phyloP scores from a whole-genome alignment of 805 yeast species.

The Hermanozyma aechmeae region DNA sequence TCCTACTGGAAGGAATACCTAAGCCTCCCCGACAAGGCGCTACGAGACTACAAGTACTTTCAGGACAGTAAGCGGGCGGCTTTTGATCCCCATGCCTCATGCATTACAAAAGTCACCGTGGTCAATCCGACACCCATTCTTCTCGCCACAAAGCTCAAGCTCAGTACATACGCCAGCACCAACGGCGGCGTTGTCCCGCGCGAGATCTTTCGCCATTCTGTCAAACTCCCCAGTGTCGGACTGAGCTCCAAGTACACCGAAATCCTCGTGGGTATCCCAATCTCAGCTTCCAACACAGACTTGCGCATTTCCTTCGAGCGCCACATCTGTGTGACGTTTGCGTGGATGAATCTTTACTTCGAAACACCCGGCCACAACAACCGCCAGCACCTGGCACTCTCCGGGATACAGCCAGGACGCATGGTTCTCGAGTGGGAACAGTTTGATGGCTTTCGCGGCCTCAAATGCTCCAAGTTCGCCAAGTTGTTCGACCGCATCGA shows the following conservation, averaged over 20 bases:
- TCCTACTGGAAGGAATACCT: constrained; percentile 36
- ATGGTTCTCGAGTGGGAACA: constrained; percentile 21
- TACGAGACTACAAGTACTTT: constrained; percentile 3
- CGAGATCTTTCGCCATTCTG: background rate
- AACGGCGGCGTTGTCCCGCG: background rate
- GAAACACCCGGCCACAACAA: constrained; percentile 5
- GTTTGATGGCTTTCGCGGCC: constrained; percentile 64
- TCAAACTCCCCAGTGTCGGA: background rate
- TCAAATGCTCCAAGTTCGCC: constrained; percentile 38
- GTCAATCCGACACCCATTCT: constrained; percentile 1
- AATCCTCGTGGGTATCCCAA: constrained; percentile 1
- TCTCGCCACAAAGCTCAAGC: background rate
- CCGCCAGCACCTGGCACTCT: no score
- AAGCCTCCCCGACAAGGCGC: constrained; percentile 2
- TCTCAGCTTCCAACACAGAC: constrained; percentile 7
- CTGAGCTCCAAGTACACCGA: background rate
- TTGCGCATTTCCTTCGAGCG: constrained; percentile 7
- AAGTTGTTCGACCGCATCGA: constrained; percentile 31
- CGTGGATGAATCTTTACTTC: constrained; percentile 25
- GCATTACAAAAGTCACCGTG: constrained; percentile 7
- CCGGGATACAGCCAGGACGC: background rate
- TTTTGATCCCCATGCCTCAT: constrained; percentile 3
- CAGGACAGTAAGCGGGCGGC: constrained; percentile 2
- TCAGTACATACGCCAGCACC: background rate
- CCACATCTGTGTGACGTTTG: constrained; percentile 10